These are phyloP conservation scores for Erigeron philadelphicus DNA, from an alignment of 140 eudicot species.

Conservation along the genomic window DNA sequence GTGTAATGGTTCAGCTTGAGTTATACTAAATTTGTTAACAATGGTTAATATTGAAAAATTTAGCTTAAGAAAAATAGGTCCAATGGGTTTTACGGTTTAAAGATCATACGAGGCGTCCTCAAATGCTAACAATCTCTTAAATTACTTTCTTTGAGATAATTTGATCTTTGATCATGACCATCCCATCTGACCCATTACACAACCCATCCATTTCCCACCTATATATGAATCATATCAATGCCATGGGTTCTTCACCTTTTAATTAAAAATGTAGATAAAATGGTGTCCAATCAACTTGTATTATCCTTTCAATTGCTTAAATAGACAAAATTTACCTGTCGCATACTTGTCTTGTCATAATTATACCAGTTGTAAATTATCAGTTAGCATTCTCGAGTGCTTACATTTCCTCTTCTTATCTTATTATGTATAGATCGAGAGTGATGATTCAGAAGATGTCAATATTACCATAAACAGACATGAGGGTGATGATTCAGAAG, in stretches of 20 bases:
- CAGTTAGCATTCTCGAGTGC: background rate
- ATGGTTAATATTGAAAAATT: background rate
- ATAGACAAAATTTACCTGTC: background rate
- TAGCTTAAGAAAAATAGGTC: background rate
- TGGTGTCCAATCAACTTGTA: background rate
- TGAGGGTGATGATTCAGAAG: slow-evolving; percentile 31
- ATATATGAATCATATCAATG: background rate
- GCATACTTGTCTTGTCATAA: background rate
- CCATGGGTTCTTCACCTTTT: too few species aligned
- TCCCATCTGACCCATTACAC: too few species aligned
- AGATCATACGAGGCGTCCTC: background rate
- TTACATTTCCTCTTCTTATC: background rate
- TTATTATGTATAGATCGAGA: slow-evolving; percentile 15
- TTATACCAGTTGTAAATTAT: background rate
- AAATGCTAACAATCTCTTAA: background rate
- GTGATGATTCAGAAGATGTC: slow-evolving; percentile 27
- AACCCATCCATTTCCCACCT: background rate
- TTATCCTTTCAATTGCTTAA: background rate
- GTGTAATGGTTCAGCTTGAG: background rate
- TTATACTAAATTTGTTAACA: background rate
- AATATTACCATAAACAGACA: slow-evolving; percentile 13
- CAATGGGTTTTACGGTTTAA: background rate
- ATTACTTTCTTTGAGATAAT: background rate
- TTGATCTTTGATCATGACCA: background rate
- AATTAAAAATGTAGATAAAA: background rate